Base-by-base conservation (phyloP, 2,329 filamentous ascomycete genomes). In the Hypoxylon sp. region DNA sequence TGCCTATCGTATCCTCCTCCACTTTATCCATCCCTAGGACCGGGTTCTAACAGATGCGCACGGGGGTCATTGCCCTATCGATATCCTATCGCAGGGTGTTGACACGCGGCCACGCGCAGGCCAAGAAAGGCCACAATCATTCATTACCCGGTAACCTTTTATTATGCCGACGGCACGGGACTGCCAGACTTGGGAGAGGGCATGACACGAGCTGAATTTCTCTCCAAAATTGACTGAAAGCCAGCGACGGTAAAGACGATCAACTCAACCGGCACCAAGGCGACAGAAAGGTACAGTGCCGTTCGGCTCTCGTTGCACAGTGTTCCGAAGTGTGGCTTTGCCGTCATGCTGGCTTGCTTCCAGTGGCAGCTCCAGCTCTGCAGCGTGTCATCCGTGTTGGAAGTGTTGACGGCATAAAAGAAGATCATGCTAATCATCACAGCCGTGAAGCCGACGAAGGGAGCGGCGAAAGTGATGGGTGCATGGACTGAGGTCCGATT, bases 331-430 rank as follows among this genome's bases (percentile, higher is more conserved):
- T 81, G 73, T 20, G 84, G 82, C 55, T 76, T 69, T 25, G 71
- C 64, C 11, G 63, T 60, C 80, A 86, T 84, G 52, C 69, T 67
- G n/a, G 84, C 70, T 15, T 72, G 62, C 6, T 71, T 68, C 83
- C 83, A 87, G 56, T 81, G 80, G 67, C 83, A 87, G 29, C 76
- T 80, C 83, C 83, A 87, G 67, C 80, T 83, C 63, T 84, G 74
- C 7, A 86, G 68, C 5, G 80, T 82, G 63, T 83, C 80, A 51
- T 72, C 70, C 6, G 72, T 73, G 9, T 68, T 69, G 3, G 82
- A 84, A 12, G 75, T 67, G 59, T 84, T 80, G 66, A 81, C 73
- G 45, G 73, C 73, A 63, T 84, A 86, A 67, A 81, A 84, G 67
- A 86, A 76, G 41, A 75, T 70, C 63, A 83, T 78, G 55, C 78